These are phyloP conservation scores for Somion occarium DNA, from an alignment of 1,284 basidiomycete genomes.

Conservation along the genomic window DNA sequence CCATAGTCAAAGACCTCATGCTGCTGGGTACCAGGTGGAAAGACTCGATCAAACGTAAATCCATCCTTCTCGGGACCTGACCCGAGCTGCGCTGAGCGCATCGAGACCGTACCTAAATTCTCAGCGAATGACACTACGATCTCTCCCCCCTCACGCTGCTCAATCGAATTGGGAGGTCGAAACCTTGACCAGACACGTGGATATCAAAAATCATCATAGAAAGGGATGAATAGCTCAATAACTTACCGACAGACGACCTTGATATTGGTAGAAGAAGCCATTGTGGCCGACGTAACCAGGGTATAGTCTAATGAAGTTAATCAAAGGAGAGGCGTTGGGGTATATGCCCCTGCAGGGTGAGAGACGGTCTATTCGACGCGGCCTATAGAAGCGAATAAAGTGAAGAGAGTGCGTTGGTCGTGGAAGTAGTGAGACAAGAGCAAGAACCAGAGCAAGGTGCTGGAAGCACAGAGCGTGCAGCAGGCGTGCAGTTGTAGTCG, in stretches of 20 bases:
- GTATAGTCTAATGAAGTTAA: constrained; percentile 7
- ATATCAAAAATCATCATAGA: background rate
- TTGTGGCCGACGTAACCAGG: constrained; percentile 24
- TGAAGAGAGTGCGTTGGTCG: background rate
- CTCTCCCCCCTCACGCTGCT: constrained; percentile 86
- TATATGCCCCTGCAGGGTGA: constrained; percentile 5
- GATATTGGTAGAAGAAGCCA: constrained; percentile 77
- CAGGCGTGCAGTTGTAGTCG: background rate
- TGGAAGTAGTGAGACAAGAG: background rate
- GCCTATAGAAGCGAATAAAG: background rate
- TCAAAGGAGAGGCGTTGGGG: constrained; percentile 6
- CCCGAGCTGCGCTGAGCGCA: constrained; percentile 64
- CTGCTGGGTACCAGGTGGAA: constrained; percentile 90
- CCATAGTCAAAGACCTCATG: constrained; percentile 98
- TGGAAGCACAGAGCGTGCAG: background rate
- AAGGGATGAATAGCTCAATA: constrained; percentile 1
- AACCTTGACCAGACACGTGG: constrained; percentile 55
- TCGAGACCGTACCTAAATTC: constrained; percentile 76
- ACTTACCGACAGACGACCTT: constrained; percentile 92
- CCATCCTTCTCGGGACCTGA: constrained; percentile 85
- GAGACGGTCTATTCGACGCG: background rate
- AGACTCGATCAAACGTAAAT: constrained; percentile 97
- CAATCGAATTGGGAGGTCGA: constrained; percentile 92
- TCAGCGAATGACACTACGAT: constrained; percentile 91
- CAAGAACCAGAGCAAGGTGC: background rate